phyloP scores from a whole-genome alignment of 2,329 filamentous ascomycete species.

The Diaporthe humulicola region DNA sequence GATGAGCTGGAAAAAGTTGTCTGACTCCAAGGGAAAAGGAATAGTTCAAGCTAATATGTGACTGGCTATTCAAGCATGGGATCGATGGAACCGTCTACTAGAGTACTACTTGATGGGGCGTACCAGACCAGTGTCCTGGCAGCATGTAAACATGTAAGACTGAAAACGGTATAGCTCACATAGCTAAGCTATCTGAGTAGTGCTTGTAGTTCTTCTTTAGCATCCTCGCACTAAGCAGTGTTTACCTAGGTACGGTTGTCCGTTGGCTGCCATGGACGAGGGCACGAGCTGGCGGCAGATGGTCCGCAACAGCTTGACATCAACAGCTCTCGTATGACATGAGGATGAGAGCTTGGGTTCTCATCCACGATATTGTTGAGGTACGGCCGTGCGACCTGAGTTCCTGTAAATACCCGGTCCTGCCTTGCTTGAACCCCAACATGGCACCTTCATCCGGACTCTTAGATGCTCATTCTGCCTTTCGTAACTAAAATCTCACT shows the following conservation, averaged over 20 bases:
- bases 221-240: not conserved
- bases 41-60: too few relatives aligned
- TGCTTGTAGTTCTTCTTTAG: not conserved
- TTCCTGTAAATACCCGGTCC: not conserved
- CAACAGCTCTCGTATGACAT: not conserved
- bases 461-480: not conserved
- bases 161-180: not conserved
- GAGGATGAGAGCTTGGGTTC: not conserved
- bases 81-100: not conserved
- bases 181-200: not conserved
- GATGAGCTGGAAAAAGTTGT: not conserved
- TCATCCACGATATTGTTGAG: not conserved
- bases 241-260: not conserved
- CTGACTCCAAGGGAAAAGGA: fast-evolving
- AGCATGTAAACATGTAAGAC: not conserved
- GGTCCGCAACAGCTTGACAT: not conserved
- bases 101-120: too few relatives aligned
- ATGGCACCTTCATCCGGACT: not conserved
- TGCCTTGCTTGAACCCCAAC: not conserved
- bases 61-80: too few relatives aligned
- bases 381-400: not conserved
- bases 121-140: not conserved
- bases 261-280: not conserved
- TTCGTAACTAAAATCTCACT: too few relatives aligned
- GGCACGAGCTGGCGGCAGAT: not conserved